Percentiles rank a stretch among this genome's conserved stretches.
phyloP scores from a whole-genome alignment of 2,329 filamentous ascomycete species.

The Colletotrichum scovillei region DNA sequence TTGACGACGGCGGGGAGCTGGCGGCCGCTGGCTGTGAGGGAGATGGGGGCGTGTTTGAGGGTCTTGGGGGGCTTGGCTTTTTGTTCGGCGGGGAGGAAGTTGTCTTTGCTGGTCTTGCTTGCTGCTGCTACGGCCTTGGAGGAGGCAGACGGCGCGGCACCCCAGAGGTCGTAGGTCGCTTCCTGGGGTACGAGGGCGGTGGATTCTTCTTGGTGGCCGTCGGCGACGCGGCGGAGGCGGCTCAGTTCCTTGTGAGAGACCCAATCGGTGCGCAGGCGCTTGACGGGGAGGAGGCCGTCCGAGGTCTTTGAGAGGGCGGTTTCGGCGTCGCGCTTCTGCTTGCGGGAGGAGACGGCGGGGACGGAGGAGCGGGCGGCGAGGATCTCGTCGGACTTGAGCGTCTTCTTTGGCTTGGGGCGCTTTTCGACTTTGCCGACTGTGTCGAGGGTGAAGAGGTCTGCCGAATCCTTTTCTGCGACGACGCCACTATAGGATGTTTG shows the following conservation, averaged over 20 bases:
- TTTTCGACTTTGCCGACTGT: slow-evolving; percentile 76
- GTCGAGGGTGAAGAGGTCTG: slow-evolving; percentile 88
- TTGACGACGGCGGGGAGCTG: slow-evolving; percentile 80
- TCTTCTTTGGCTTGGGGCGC: slow-evolving; percentile 76
- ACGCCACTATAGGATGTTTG: slow-evolving; percentile 72
- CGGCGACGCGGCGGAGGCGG: slow-evolving; percentile 81
- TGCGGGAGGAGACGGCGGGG: slow-evolving; percentile 81
- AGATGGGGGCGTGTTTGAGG: slow-evolving; percentile 80
- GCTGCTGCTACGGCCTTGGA: slow-evolving; percentile 36
- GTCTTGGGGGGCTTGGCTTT: slow-evolving; percentile 79
- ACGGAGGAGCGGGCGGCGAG: slow-evolving; percentile 86
- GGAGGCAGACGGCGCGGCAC: slow-evolving; percentile 49
- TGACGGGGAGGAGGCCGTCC: slow-evolving; percentile 78
- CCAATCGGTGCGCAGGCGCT: slow-evolving; percentile 82
- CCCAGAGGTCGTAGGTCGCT: slow-evolving; percentile 85
- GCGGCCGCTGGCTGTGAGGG: slow-evolving; percentile 86
- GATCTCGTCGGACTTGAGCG: slow-evolving; percentile 91
- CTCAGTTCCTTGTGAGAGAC: slow-evolving; percentile 87
- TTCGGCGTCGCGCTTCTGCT: slow-evolving; percentile 61
- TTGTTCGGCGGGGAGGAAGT: slow-evolving; percentile 75
- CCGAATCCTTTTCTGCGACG: slow-evolving; percentile 83
- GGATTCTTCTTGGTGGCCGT: slow-evolving; percentile 68
- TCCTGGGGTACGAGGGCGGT: slow-evolving; percentile 66
- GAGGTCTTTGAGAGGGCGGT: slow-evolving; percentile 68
- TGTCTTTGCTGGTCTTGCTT: slow-evolving; percentile 51